A percentile compares a stretch with the other conserved stretches of the same genome.
phyloP scores from a whole-genome alignment of 805 yeast species.

The Nakazawaea sp. region DNA sequence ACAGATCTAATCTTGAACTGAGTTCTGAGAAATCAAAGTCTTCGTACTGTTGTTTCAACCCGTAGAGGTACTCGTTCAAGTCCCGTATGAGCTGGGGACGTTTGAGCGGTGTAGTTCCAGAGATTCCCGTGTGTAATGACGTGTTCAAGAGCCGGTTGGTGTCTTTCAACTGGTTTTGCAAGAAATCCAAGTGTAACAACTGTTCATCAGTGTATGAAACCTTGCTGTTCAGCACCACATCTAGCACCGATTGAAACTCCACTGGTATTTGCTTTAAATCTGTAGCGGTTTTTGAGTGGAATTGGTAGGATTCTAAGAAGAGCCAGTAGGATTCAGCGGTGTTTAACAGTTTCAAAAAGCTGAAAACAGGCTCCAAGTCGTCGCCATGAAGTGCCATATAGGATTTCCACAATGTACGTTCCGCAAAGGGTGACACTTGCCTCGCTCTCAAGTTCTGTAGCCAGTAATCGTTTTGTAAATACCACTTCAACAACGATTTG shows the following conservation, averaged over 20 bases:
- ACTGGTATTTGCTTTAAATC: too few relatives aligned
- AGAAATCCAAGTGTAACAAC: background rate
- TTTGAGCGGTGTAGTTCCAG: background rate
- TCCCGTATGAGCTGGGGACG: background rate
- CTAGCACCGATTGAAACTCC: background rate
- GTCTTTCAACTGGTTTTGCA: background rate
- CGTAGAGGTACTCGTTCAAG: background rate
- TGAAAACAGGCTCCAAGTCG: background rate
- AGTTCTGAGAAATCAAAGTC: slow-evolving; percentile 5
- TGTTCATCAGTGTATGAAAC: background rate
- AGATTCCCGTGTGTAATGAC: background rate
- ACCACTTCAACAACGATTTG: background rate
- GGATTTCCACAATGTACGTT: slow-evolving; percentile 11
- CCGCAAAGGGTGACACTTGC: slow-evolving; percentile 4
- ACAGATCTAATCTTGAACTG: background rate
- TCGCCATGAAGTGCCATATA: background rate
- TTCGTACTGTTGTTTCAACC: slow-evolving; percentile 2
- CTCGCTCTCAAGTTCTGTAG: background rate
- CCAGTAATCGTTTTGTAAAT: slow-evolving; percentile 3
- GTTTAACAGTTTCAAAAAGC: background rate
- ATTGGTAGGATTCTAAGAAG: slow-evolving; percentile 5
- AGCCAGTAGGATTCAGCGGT: slow-evolving; percentile 1
- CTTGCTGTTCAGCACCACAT: background rate
- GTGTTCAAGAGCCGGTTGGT: background rate
- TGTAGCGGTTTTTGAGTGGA: too few relatives aligned